These are phyloP conservation scores for Berkeleyomyces rouxiae DNA, from an alignment of 2,329 filamentous ascomycete species.

Conservation along the genomic window DNA sequence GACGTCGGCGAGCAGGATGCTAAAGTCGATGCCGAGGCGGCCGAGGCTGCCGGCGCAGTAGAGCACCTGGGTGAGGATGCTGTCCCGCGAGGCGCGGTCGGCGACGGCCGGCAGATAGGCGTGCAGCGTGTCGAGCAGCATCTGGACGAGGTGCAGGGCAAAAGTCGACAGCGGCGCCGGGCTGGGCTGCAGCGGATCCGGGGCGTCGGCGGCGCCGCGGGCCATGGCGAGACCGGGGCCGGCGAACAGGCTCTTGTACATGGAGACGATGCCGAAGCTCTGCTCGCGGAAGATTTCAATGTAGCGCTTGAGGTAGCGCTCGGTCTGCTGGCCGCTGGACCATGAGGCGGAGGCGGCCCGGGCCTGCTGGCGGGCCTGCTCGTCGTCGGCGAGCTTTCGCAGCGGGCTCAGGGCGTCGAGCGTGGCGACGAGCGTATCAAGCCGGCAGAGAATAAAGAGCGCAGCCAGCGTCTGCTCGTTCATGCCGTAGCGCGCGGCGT, in stretches of 20 bases:
- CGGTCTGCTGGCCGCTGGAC: slow-evolving; percentile 75
- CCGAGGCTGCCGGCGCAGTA: slow-evolving; percentile 89
- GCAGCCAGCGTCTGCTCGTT: slow-evolving; percentile 57
- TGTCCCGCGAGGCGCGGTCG: slow-evolving; percentile 68
- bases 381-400: slow-evolving; percentile 77
- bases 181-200: slow-evolving; percentile 37
- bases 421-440: slow-evolving; percentile 63
- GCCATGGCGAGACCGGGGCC: slow-evolving; percentile 4
- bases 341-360: slow-evolving; percentile 28
- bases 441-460: slow-evolving; percentile 72
- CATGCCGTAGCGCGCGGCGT: slow-evolving; percentile 4
- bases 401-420: slow-evolving; percentile 73
- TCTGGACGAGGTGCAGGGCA: slow-evolving; percentile 63
- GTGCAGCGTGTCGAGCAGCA: slow-evolving; percentile 61
- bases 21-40: slow-evolving; percentile 80
- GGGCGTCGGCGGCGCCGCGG: slow-evolving; percentile 11
- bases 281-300: slow-evolving; percentile 97
- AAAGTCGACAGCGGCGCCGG: slow-evolving; percentile 72
- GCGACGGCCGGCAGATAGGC: slow-evolving; percentile 65
- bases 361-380: slow-evolving; percentile 36
- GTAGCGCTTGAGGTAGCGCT: slow-evolving; percentile 84
- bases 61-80: slow-evolving; percentile 76
- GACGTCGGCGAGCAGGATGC: slow-evolving; percentile 46
- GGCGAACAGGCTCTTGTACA: slow-evolving; percentile 82
- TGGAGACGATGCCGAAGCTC: slow-evolving; percentile 85